phyloP scores from a whole-genome alignment of 2,329 filamentous ascomycete genomes.

The Neocatenulostroma microsporum region DNA sequence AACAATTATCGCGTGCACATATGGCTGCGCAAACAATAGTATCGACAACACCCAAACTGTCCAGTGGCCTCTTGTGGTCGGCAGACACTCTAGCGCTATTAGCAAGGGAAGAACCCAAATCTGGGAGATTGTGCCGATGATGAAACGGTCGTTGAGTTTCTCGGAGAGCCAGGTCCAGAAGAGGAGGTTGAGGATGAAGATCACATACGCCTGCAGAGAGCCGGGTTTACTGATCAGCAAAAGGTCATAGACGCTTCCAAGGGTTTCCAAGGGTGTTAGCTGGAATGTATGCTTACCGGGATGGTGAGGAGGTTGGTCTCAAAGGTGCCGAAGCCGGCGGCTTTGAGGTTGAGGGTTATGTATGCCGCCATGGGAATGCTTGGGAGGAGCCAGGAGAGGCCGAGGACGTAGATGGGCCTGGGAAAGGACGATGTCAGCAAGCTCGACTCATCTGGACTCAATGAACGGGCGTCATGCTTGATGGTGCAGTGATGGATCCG shows the following conservation, averaged over 20 bases:
- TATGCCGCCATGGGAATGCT: conserved; percentile 32
- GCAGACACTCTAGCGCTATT: conserved; percentile 3
- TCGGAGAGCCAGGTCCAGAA: conserved; percentile 41
- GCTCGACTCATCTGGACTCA: no score
- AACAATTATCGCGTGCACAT: conserved; percentile 50
- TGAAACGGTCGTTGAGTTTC: conserved; percentile 46
- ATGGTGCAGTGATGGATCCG: no score
- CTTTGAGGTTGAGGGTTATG: conserved; percentile 33
- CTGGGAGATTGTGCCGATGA: conserved; percentile 38
- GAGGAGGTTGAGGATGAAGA: conserved; percentile 46
- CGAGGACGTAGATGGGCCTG: no score
- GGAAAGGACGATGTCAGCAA: no score
- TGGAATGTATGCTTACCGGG: no score
- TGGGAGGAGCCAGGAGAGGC: conserved; percentile 35
- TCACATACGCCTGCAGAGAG: conserved; percentile 40
- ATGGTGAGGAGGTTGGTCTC: conserved; percentile 37
- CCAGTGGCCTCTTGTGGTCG: background rate
- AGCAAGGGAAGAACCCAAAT: conserved; percentile 37
- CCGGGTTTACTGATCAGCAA: no score
- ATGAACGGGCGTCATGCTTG: no score
- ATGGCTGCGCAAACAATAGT: background rate
- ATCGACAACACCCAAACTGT: background rate
- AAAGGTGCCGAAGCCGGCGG: conserved; percentile 36
- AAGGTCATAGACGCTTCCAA: no score
- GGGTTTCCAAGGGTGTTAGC: no score